Percentiles rank a stretch among this genome's conserved stretches.
These are phyloP conservation scores for Lepiota venenata DNA, from an alignment of 768 basidiomycete species.

Conservation along the genomic window DNA sequence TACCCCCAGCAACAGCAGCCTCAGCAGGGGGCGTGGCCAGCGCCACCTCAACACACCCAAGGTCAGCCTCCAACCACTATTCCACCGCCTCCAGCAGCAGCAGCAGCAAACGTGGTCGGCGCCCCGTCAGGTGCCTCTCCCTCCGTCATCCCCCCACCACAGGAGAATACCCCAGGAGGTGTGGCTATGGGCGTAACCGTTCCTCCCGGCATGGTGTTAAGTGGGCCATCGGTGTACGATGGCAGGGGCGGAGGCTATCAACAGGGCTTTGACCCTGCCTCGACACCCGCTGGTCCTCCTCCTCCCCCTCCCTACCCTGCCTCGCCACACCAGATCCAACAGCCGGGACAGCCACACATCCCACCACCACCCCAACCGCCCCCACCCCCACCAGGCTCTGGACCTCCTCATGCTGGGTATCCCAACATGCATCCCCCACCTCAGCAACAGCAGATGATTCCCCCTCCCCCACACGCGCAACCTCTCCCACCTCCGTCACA, in stretches of 20 bases:
- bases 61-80: constrained; percentile 24
- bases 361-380: constrained; percentile 18
- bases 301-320: constrained; percentile 10
- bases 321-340: constrained; percentile 4
- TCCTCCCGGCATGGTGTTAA: constrained; percentile 18
- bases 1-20: constrained; percentile 8
- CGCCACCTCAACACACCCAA: constrained; percentile 26
- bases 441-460: constrained; percentile 16
- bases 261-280: constrained; percentile 16
- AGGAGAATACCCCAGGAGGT: constrained; percentile 9
- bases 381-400: constrained; percentile 14
- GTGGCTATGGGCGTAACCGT: constrained; percentile 17
- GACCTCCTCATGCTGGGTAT: constrained; percentile 8
- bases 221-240: constrained; percentile 30
- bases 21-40: constrained; percentile 24
- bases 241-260: constrained; percentile 26
- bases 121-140: constrained; percentile 6
- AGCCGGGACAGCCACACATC: constrained; percentile 12
- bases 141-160: constrained; percentile 6
- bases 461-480: constrained; percentile 16
- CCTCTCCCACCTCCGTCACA: constrained; percentile 21
- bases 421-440: constrained; percentile 18
- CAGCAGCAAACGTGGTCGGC: constrained; percentile 1
- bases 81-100: constrained; percentile 32
- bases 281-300: constrained; percentile 17